Percentiles rank a stretch among this genome's conserved stretches.
These are phyloP conservation scores for Beauveria caledonica DNA, from an alignment of 2,329 filamentous ascomycete genomes.

Conservation along the genomic window DNA sequence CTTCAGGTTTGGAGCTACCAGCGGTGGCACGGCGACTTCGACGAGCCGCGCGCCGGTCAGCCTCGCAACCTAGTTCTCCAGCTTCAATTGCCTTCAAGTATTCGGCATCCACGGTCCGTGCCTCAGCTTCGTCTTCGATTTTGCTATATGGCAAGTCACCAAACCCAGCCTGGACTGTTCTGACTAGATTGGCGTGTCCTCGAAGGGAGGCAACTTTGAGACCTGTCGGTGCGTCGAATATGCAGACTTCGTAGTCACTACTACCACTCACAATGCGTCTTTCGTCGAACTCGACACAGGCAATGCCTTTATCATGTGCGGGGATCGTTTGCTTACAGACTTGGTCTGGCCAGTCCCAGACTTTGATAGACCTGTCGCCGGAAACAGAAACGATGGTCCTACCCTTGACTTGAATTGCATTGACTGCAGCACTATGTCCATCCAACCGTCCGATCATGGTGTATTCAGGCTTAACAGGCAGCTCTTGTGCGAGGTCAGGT, in stretches of 20 bases:
- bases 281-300: constrained; percentile 94
- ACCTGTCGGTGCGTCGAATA: constrained; percentile 80
- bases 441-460: constrained; percentile 70
- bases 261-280: constrained; percentile 90
- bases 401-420: constrained; percentile 84
- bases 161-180: constrained; percentile 92
- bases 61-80: constrained; percentile 36
- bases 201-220: constrained; percentile 83
- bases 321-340: constrained; percentile 68
- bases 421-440: constrained; percentile 86
- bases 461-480: constrained; percentile 55
- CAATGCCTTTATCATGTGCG: constrained; percentile 91
- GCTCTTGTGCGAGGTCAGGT: constrained; percentile 34
- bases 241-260: constrained; percentile 91
- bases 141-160: constrained; percentile 77
- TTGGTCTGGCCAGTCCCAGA: constrained; percentile 85
- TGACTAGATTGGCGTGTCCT: constrained; percentile 76
- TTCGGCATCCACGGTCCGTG: constrained; percentile 61
- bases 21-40: constrained; percentile 48
- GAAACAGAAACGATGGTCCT: constrained; percentile 90
- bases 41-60: constrained; percentile 22
- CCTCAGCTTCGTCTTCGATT: constrained; percentile 65
- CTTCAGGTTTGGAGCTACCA: constrained; percentile 65
- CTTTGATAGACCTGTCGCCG: constrained; percentile 85
- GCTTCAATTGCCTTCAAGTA: constrained; percentile 57